Conservation (phyloP, 805 yeast genomes). For the Ogataea sp. region DNA sequence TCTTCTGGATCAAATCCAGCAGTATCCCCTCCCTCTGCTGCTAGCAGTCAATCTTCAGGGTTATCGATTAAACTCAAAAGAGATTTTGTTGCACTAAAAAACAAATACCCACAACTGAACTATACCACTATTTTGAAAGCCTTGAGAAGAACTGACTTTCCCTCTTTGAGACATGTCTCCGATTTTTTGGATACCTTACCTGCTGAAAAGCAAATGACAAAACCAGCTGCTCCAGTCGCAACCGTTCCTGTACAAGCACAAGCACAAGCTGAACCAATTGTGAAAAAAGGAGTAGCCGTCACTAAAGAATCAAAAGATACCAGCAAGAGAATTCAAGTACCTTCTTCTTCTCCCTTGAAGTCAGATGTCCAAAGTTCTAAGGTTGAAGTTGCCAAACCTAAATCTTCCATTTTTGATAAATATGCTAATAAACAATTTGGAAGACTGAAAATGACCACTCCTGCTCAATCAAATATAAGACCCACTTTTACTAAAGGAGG, state of each 20-base stretch:
- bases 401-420: conserved; percentile 34
- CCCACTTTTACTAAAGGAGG: not conserved
- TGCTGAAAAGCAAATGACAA: not conserved
- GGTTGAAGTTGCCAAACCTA: conserved; percentile 31
- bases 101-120: conserved; percentile 23
- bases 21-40: not conserved
- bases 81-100: conserved; percentile 22
- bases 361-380: conserved; percentile 22
- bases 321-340: conserved; percentile 2
- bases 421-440: conserved; percentile 17
- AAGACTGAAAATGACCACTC: conserved; percentile 7
- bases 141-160: conserved; percentile 21
- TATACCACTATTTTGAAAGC: conserved; percentile 23
- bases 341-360: conserved; percentile 12
- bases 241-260: too few relatives aligned
- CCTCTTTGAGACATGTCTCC: conserved; percentile 25
- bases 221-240: not conserved
- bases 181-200: conserved; percentile 18
- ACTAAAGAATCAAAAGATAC: not conserved
- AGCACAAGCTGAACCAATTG: conserved; percentile 2
- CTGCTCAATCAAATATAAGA: not conserved
- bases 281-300: conserved; percentile 1
- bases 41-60: not conserved
- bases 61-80: conserved; percentile 18
- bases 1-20: not conserved